Conservation (phyloP, 1,284 basidiomycete genomes). For the Ganoderma leucocontextum region DNA sequence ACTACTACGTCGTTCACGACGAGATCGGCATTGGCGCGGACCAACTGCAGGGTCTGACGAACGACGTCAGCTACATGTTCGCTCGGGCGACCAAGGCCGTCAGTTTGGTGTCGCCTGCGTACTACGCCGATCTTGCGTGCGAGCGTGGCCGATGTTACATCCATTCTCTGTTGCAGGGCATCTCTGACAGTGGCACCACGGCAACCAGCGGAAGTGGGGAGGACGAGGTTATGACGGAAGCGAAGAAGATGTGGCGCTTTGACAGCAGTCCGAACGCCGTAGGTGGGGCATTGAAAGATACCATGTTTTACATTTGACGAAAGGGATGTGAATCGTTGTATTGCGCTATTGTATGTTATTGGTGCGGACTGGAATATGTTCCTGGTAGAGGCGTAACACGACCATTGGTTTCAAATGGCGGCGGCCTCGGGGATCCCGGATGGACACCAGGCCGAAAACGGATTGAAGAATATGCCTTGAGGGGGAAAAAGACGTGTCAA, state of each 20-base stretch:
- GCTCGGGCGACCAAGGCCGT: conserved; percentile 84
- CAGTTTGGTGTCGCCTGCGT: conserved; percentile 79
- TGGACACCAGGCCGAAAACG: too few species aligned
- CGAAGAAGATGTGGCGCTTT: conserved; percentile 58
- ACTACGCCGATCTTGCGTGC: conserved; percentile 79
- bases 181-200: conserved; percentile 41
- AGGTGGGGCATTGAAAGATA: conserved; percentile 58
- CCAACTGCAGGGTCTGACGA: conserved; percentile 63
- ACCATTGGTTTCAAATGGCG: too few species aligned
- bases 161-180: conserved; percentile 68
- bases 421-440: too few species aligned
- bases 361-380: too few species aligned
- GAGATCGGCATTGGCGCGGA: conserved; percentile 75
- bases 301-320: conserved; percentile 77
- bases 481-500: too few species aligned
- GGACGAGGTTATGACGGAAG: conserved; percentile 62
- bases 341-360: neutral
- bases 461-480: too few species aligned
- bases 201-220: conserved; percentile 39
- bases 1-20: conserved; percentile 81
- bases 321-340: neutral
- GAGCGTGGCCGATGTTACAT: conserved; percentile 82
- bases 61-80: conserved; percentile 78
- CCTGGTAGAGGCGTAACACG: too few species aligned
- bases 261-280: conserved; percentile 53